Percentiles rank a stretch among this genome's conserved stretches.
phyloP scores from a whole-genome alignment of 1,284 basidiomycete genomes.

The Bjerkandera adusta region DNA sequence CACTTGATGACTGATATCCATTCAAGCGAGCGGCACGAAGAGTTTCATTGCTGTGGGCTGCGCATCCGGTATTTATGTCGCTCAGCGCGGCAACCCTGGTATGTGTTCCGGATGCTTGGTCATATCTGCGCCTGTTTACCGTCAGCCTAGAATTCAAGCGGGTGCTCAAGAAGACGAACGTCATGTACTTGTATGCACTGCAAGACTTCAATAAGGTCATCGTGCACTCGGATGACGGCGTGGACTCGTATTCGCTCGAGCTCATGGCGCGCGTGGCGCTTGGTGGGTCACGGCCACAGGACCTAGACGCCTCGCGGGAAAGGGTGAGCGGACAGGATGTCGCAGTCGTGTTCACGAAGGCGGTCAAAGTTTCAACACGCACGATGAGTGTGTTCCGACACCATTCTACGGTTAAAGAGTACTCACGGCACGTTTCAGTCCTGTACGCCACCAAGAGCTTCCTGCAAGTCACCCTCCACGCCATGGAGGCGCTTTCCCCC shows the following conservation, averaged over 20 bases:
- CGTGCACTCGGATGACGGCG: slow-evolving; percentile 53
- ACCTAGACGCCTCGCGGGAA: slow-evolving; percentile 55
- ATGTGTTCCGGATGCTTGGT: too few relatives aligned
- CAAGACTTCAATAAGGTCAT: slow-evolving; percentile 66
- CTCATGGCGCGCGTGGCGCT: slow-evolving; percentile 55
- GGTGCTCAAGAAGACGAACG: slow-evolving; percentile 48
- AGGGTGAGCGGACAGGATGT: slow-evolving; percentile 48
- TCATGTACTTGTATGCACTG: slow-evolving; percentile 53
- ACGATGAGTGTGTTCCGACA: slow-evolving; percentile 43
- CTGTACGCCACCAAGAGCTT: slow-evolving; percentile 65
- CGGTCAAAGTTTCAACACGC: slow-evolving; percentile 49
- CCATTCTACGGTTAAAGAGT: not conserved
- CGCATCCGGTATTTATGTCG: slow-evolving; percentile 63
- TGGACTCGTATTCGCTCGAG: slow-evolving; percentile 70
- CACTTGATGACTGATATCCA: not conserved
- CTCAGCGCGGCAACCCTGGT: slow-evolving; percentile 49
- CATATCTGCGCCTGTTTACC: not conserved
- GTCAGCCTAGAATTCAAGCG: slow-evolving; percentile 48
- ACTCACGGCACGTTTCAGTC: slow-evolving; percentile 40
- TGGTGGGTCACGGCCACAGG: slow-evolving; percentile 42
- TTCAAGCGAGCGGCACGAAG: slow-evolving; percentile 45
- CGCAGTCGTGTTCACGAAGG: slow-evolving; percentile 57
- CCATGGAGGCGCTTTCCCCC: slow-evolving; percentile 38
- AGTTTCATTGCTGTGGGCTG: slow-evolving; percentile 62
- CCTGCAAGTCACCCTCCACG: slow-evolving; percentile 52